A percentile compares a stretch with the other conserved stretches of the same genome.
Evolutionary conservation across 2,329 filamentous ascomycete species (phyloP).

Genomic region (Ceratocystis cacaofunesta): DNA sequence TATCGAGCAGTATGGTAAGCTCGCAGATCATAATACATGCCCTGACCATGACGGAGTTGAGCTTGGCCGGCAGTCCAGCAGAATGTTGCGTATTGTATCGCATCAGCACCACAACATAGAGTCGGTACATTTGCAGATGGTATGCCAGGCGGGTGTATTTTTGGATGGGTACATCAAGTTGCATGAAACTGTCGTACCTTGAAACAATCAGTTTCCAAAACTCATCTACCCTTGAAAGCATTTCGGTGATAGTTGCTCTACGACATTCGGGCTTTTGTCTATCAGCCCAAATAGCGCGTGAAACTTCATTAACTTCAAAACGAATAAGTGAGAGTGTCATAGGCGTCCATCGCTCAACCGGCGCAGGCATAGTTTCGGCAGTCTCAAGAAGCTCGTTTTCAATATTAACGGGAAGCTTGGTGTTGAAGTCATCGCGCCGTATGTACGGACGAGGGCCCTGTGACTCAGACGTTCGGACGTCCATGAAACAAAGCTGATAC

Average conservation of each 20-base stretch:
- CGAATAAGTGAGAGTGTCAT: slow-evolving; percentile 53
- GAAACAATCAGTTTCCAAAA: slow-evolving; percentile 50
- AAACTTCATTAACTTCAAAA: slow-evolving; percentile 60
- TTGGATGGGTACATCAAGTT: slow-evolving; percentile 45
- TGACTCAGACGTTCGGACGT: slow-evolving; percentile 58
- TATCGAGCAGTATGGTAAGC: slow-evolving; percentile 33
- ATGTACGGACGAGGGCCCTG: slow-evolving; percentile 59
- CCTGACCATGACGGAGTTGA: slow-evolving; percentile 49
- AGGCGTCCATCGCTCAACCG: slow-evolving; percentile 44
- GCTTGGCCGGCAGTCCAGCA: slow-evolving; percentile 42
- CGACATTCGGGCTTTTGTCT: slow-evolving; percentile 47
- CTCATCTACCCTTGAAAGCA: slow-evolving; percentile 53
- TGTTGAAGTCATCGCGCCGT: slow-evolving; percentile 60
- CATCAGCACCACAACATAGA: slow-evolving; percentile 54
- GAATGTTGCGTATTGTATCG: slow-evolving; percentile 42
- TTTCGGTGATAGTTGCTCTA: slow-evolving; percentile 45
- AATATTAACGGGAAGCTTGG: slow-evolving; percentile 54
- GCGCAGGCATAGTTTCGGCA: slow-evolving; percentile 27
- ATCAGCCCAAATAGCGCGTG: slow-evolving; percentile 55
- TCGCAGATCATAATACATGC: slow-evolving; percentile 39
- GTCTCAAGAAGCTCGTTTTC: slow-evolving; percentile 47
- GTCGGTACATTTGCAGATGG: slow-evolving; percentile 44
- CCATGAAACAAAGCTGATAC: slow-evolving; percentile 66
- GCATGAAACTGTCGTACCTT: slow-evolving; percentile 49
- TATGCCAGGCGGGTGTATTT: slow-evolving; percentile 49